Evolutionary conservation across 2,329 filamentous ascomycete genomes (phyloP), one percentile per base, ranked within the genome.

Genomic region (Trichocomaceae sp.): DNA sequence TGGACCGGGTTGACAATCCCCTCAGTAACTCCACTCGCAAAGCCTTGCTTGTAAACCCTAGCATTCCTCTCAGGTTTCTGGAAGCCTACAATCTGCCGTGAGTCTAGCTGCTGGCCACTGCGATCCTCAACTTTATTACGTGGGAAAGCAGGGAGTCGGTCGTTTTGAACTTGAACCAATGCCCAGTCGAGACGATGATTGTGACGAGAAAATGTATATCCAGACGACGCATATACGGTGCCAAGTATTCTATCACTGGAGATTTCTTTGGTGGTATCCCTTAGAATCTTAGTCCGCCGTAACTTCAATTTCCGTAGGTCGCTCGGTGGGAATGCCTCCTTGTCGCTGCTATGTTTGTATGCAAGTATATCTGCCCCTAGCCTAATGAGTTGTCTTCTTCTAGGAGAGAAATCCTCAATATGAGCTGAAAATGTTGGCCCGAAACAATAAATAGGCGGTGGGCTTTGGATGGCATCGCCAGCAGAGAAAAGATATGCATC

Each of bases 161-260:
- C 22, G 7, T 31, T n/a, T 5, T 52, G 13, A 19, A 56, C 50
- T 20, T 52, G 37, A 13, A 56, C 46, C 20, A 56, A 29, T 29
- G 54, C 54, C 54, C 54, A 56, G 29, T 56, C 54, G 0, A 56
- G 39, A 17, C 54, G 54, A 33, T 52, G 54, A 15, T 7, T 10
- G 29, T 52, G 49, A 17, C 35, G 26, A 2, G 45, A 48, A 26
- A 56, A 44, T 41, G 45, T 33, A 39, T 52, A 52, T 15, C 54
- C 54, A 9, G 54, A 56, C 6, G 54, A 47, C n/a, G 54, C 49
- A 19, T 48, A 56, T 2, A 52, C 23, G 1, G 50, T 48, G 2
- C 54, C 50, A 15, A 49, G 20, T 2, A 41, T 29, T 17, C 17
- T 39, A 13, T 51, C 49, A 17, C 35, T 31, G 13, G 31, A 8